Evolutionary conservation across 169 alveolate species (phyloP), one percentile per base, ranked within the genome.

Genomic region (Neospora caninum): DNA sequence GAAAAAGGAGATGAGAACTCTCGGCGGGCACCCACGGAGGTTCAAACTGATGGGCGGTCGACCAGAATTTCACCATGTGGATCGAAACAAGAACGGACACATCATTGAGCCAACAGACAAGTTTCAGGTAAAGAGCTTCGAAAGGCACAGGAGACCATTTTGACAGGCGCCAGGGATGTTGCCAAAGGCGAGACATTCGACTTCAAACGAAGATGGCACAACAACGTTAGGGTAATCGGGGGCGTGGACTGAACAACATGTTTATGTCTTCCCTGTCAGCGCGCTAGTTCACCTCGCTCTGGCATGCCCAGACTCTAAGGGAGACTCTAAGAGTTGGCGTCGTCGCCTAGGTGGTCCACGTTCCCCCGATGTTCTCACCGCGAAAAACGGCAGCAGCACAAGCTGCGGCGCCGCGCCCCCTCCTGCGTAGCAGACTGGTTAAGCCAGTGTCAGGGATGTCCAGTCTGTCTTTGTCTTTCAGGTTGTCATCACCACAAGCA

Each of bases 61-160:
- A 25, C 97, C 97, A 13, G 98, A 97, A 93, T 97, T 97, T 96
- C 98, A 97, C 96, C 95, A 96, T 95, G 94, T 97, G n/a, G 98
- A 97, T 80, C 96, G 98, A 69, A 97, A 97, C 95, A 86, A 95
- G 86, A 97, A 97, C 95, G 97, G 97, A 20, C 93, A 95, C 41
- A 97, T 97, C 34, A 95, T 96, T 80, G 98, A 97, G 92, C 98
- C 98, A 16, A 97, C 98, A 34, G 98, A 97, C 95, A 91, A 95
- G 22, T 97, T 97, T 94, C 94, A 96, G 94, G 96, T 97, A 31
- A 97, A 93, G 39, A 94, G 96, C 88, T 78, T 13, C 27, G 41
- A 13, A 78, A 78, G n/a, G 45, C 45, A 78, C 4, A 2, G 9
- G 45, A 18, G 13, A 7, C 58, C 58, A 7, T 49, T 49, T 4